Percentiles rank a stretch among this genome's conserved stretches.
Conservation (phyloP, 2,329 filamentous ascomycete species). For the Phaeomoniella chlamydospora region DNA sequence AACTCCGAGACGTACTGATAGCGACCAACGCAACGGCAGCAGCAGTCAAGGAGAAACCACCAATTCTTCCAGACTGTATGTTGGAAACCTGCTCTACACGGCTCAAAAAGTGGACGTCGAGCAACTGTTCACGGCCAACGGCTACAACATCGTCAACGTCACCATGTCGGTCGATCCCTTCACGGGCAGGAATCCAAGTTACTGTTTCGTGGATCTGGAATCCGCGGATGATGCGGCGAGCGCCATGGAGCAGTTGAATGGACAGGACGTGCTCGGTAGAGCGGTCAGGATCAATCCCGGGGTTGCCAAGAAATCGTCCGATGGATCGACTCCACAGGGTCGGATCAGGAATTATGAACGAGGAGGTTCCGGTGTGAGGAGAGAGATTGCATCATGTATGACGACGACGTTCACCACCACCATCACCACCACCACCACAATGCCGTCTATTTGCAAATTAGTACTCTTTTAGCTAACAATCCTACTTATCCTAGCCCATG, state of each 20-base stretch:
- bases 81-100: slow-evolving; percentile 40
- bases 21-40: background rate
- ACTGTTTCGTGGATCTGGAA: slow-evolving; percentile 58
- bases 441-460: background rate
- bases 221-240: slow-evolving; percentile 40
- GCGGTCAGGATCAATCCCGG: slow-evolving; percentile 51
- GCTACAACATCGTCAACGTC: slow-evolving; percentile 35
- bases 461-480: background rate
- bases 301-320: slow-evolving; percentile 34
- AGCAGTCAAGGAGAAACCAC: background rate
- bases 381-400: slow-evolving; percentile 5
- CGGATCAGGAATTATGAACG: slow-evolving; percentile 2
- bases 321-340: slow-evolving; percentile 6
- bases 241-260: slow-evolving; percentile 43
- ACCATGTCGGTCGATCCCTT: slow-evolving; percentile 57
- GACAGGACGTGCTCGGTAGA: slow-evolving; percentile 40
- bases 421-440: background rate
- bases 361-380: slow-evolving; percentile 3
- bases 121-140: slow-evolving; percentile 27
- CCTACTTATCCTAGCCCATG: slow-evolving; percentile 1
- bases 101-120: slow-evolving; percentile 37
- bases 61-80: slow-evolving; percentile 27
- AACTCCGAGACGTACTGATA: background rate
- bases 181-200: slow-evolving; percentile 54
- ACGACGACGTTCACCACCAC: background rate